Base-by-base conservation (phyloP, 257 asterid genomes). In the Plectranthus barbatus region DNA sequence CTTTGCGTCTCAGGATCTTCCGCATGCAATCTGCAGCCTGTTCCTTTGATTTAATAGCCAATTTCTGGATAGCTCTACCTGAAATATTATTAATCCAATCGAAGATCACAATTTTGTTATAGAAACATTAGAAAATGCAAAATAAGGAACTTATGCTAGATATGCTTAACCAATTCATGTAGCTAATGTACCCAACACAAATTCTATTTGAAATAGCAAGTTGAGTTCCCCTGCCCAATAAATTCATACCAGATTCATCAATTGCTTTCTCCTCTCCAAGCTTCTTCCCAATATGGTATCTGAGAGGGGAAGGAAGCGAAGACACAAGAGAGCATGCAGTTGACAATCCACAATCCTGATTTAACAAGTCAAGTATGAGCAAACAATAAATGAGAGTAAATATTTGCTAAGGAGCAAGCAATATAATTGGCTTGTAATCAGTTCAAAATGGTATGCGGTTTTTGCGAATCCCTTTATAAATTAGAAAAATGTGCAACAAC, bases 1-100 rank as follows among this genome's bases (percentile, higher is more conserved):
- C 99, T 72, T 81, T 93, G 49, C 69, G 84, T 42, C 95, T 86
- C 68, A 93, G 74, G 56, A 84, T 76, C 78, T 72, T 92, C 52
- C 61, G 77, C 72, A 83, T 41, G 71, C 83, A 82, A 60, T 79
- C 73, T 31, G 90, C 95, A 60, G 86, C 91, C 81, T 86, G 86
- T 46, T 73, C 89, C 82, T 69, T 89, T 2, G 93, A 87, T 44
- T 51, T 75, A n/a, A 79, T 65, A 46, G 55, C 74, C 73, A 80
- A 75, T 60, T 71, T 81, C 44, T 62, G 61, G 31, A 36, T 40
- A 10, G 63, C 68, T 50, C 63, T 68, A 56, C 81, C 97, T 84
- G 59, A 50, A 64, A 68, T 39, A 50, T 20, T 11, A 33, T 21
- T 40, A 19, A 34, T 7, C 21, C 59, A 34, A 18, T 40, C 19